These are phyloP conservation scores for Nectriaceae sp. DNA, from an alignment of 2,329 filamentous ascomycete species.

Conservation along the genomic window DNA sequence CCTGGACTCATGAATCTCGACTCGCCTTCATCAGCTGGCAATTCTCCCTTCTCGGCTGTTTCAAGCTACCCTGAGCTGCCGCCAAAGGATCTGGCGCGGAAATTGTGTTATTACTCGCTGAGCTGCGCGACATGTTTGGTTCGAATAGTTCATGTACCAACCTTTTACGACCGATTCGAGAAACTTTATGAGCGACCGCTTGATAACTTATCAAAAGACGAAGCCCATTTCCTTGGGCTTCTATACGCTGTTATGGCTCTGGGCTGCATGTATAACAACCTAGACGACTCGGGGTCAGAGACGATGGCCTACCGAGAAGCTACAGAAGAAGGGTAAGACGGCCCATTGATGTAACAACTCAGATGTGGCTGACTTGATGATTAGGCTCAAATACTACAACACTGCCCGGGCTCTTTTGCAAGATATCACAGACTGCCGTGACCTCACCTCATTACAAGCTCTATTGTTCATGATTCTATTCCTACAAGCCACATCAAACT, in stretches of 20 bases:
- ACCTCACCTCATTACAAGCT: slow-evolving; percentile 73
- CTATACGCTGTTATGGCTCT: slow-evolving; percentile 71
- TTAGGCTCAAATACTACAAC: slow-evolving; percentile 74
- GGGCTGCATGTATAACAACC: slow-evolving; percentile 69
- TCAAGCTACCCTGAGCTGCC: slow-evolving; percentile 69
- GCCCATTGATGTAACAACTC: background rate
- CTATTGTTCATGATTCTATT: slow-evolving; percentile 81
- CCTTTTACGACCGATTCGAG: slow-evolving; percentile 77
- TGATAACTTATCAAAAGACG: slow-evolving; percentile 63
- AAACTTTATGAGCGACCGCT: slow-evolving; percentile 71
- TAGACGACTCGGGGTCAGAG: slow-evolving; percentile 55
- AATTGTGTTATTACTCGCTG: slow-evolving; percentile 57
- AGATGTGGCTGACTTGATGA: slow-evolving; percentile 19
- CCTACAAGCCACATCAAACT: slow-evolving; percentile 75
- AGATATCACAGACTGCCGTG: slow-evolving; percentile 69
- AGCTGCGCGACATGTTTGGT: slow-evolving; percentile 60
- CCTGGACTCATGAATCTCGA: slow-evolving; percentile 62
- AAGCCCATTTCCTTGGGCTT: slow-evolving; percentile 69
- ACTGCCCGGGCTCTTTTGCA: slow-evolving; percentile 65
- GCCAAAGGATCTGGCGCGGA: slow-evolving; percentile 55
- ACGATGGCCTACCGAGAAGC: slow-evolving; percentile 50
- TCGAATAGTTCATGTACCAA: slow-evolving; percentile 77
- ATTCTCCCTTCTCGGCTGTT: slow-evolving; percentile 61
- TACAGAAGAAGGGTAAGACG: slow-evolving; percentile 57
- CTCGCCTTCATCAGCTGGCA: slow-evolving; percentile 64